A percentile compares a stretch with the other conserved stretches of the same genome.
phyloP scores from a whole-genome alignment of 331 rosid genomes.

The Cucumis variabilis region DNA sequence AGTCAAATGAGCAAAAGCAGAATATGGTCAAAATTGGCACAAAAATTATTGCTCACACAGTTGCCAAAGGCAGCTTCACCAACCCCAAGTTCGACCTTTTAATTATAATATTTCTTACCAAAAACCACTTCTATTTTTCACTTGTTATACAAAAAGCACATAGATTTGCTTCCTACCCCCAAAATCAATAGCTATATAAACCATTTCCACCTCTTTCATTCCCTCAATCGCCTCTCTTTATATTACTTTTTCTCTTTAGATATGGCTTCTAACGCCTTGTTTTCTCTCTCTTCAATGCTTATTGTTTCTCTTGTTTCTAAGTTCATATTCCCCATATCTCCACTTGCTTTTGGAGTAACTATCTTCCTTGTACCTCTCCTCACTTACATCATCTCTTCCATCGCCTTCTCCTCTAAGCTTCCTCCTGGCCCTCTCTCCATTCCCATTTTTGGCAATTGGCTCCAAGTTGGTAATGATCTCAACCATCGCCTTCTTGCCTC shows the following conservation, averaged over 20 bases:
- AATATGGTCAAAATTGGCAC: background rate
- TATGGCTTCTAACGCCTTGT: background rate
- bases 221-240: background rate
- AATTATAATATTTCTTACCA: background rate
- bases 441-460: constrained; percentile 85
- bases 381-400: constrained; percentile 30
- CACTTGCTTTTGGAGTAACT: background rate
- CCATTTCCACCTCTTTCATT: background rate
- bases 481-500: constrained; percentile 73
- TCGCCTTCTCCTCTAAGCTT: constrained; percentile 35
- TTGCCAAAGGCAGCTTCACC: background rate
- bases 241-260: background rate
- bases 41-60: background rate
- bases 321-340: constrained; percentile 22
- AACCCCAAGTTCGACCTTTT: background rate
- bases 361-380: constrained; percentile 34
- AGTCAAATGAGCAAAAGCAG: background rate
- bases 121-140: background rate
- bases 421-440: constrained; percentile 77
- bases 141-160: background rate
- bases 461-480: constrained; percentile 82
- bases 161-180: background rate
- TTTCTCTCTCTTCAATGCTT: background rate
- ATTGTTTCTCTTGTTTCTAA: constrained; percentile 37
- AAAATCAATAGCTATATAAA: background rate